Conservation (phyloP, 805 yeast genomes). For the Barnettozyma californica region DNA sequence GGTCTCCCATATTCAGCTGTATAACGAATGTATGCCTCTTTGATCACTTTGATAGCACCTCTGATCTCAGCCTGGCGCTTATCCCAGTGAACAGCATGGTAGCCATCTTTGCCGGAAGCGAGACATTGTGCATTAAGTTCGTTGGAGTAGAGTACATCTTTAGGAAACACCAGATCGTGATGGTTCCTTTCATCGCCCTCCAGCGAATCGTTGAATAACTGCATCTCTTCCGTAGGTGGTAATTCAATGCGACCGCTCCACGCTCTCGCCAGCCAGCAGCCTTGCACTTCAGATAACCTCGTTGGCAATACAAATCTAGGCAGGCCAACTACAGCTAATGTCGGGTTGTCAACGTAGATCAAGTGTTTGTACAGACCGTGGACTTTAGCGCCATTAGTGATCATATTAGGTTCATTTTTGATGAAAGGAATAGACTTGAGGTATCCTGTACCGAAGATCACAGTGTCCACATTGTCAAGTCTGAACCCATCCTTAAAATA, state of each 20-base stretch:
- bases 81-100: slow-evolving; percentile 49
- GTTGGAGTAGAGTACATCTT: slow-evolving; percentile 56
- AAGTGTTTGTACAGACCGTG: slow-evolving; percentile 56
- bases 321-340: slow-evolving; percentile 56
- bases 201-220: slow-evolving; percentile 34
- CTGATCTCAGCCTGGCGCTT: slow-evolving; percentile 39
- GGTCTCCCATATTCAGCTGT: slow-evolving; percentile 31
- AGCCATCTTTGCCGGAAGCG: slow-evolving; percentile 37
- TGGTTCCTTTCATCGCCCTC: slow-evolving; percentile 44
- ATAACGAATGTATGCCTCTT: slow-evolving; percentile 39
- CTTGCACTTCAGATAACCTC: slow-evolving; percentile 59
- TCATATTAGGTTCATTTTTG: slow-evolving; percentile 27
- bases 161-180: slow-evolving; percentile 51
- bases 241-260: slow-evolving; percentile 49
- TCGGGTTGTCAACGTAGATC: slow-evolving; percentile 53
- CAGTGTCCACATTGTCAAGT: slow-evolving; percentile 43
- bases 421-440: slow-evolving; percentile 61
- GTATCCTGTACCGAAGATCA: slow-evolving; percentile 76
- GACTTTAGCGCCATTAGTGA: slow-evolving; percentile 43
- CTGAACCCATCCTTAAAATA: slow-evolving; percentile 44
- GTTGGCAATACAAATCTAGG: slow-evolving; percentile 61
- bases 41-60: slow-evolving; percentile 37
- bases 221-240: slow-evolving; percentile 46
- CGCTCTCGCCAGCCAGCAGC: slow-evolving; percentile 56
- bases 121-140: slow-evolving; percentile 33